Conservation (phyloP, 2,329 filamentous ascomycete species). For the Fusarium begoniae region DNA sequence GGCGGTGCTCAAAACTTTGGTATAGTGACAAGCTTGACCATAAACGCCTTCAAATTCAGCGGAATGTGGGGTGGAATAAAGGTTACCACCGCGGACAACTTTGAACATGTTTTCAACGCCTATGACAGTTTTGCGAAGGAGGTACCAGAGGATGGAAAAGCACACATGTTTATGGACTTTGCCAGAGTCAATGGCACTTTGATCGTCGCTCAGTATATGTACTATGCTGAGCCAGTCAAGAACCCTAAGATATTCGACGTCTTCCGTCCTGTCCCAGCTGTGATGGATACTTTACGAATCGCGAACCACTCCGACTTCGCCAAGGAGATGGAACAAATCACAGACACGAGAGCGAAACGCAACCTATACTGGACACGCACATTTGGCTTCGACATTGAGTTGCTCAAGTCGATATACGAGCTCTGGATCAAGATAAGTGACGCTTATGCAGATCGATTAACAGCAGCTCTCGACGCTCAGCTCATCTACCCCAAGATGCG, state of each 20-base stretch:
- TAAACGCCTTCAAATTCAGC: too few relatives aligned
- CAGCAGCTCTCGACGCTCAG: background rate
- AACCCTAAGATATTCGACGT: background rate
- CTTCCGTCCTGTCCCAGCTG: background rate
- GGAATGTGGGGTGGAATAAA: too few relatives aligned
- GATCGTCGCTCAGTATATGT: background rate
- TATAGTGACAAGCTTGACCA: too few relatives aligned
- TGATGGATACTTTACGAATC: background rate
- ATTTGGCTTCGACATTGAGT: background rate
- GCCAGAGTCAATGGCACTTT: background rate
- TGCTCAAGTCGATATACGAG: background rate
- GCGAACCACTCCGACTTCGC: background rate
- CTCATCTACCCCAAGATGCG: background rate
- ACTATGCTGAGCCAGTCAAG: background rate
- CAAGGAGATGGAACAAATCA: background rate
- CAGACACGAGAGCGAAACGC: background rate
- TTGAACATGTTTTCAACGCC: background rate
- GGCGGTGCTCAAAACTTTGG: too few relatives aligned
- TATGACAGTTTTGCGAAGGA: background rate
- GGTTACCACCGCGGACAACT: background rate
- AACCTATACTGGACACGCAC: background rate
- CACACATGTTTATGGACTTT: background rate
- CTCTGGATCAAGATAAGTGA: background rate
- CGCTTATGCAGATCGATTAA: background rate
- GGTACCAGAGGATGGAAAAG: background rate